Evolutionary conservation across 139 green algal species (phyloP), one percentile per base, ranked within the genome.

Genomic region (Desmodesmus armatus): DNA sequence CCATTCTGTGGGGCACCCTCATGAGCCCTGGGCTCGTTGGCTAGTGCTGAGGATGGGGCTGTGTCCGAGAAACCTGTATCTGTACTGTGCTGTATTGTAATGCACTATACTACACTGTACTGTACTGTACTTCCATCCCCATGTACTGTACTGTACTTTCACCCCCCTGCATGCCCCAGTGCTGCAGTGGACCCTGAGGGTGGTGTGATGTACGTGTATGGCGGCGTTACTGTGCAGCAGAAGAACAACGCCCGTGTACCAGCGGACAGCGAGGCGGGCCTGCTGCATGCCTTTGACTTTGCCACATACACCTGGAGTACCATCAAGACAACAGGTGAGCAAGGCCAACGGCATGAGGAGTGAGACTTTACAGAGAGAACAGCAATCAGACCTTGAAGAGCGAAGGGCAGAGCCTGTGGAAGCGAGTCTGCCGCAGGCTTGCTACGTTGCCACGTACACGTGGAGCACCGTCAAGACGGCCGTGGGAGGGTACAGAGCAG

Each of bases 241-340:
- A 40, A 44, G 17, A 63, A 84, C 63, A 63, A 63, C 0, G 21
- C 40, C 1, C 62, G 78, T 43, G 23, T 65, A 29, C 78, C 78
- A 17, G 78, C 78, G 53, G 78, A 84, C 44, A 51, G 43, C 15
- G 78, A 53, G 13, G 33, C 63, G 49, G 78, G 78, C 40, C 43
- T 31, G 31, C 15, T 84, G 43, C 63, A 84, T 31, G 63, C 29
- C 78, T 84, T 67, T 33, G 27, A 37, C 78, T 84, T 84, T 31
- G 9, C 67, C 78, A 65, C 21, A 40, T 84, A 76, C 78, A 84
- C 78, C 5, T 84, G 78, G 78, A 75, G n/a, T 7, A 84, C 43
- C n/a, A 55, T 84, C 19, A 6, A 29, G 21, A 84, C 78, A 33
- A 77, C 78, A 76, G 78, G 78, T 84, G n/a, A 15, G 37, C 37